Conservation (phyloP, 2,329 filamentous ascomycete species). For the Aureobasidium sp. region DNA sequence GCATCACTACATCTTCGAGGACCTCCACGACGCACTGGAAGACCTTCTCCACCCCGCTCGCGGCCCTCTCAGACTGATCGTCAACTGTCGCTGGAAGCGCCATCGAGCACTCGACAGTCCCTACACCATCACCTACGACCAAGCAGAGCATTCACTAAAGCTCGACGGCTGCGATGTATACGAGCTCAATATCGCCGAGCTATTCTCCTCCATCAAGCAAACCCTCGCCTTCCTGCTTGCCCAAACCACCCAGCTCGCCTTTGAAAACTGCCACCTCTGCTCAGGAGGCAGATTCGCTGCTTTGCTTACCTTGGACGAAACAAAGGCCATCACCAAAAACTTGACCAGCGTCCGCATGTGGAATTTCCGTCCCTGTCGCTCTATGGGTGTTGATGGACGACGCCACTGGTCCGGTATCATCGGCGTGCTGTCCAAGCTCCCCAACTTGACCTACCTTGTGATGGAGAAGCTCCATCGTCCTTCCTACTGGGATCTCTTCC, state of each 20-base stretch:
- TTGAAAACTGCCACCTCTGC: background rate
- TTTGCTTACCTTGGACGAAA: background rate
- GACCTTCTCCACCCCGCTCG: background rate
- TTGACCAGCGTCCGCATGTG: background rate
- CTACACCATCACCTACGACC: background rate
- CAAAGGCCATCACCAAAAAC: background rate
- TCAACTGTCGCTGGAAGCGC: background rate
- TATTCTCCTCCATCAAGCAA: background rate
- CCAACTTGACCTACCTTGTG: background rate
- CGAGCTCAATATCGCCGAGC: background rate
- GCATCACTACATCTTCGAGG: background rate
- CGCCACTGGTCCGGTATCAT: background rate
- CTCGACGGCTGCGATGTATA: background rate
- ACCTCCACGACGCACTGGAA: background rate
- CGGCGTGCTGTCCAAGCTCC: background rate
- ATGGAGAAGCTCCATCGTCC: background rate
- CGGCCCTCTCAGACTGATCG: background rate
- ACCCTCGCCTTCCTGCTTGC: background rate
- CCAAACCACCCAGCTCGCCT: background rate
- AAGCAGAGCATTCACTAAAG: background rate
- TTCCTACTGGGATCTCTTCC: background rate
- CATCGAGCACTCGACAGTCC: background rate
- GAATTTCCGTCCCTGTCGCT: background rate
- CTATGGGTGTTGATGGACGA: background rate
- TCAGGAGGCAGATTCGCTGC: background rate